phyloP scores from a whole-genome alignment of 805 yeast genomes.

The Hanseniaspora taiwanica region DNA sequence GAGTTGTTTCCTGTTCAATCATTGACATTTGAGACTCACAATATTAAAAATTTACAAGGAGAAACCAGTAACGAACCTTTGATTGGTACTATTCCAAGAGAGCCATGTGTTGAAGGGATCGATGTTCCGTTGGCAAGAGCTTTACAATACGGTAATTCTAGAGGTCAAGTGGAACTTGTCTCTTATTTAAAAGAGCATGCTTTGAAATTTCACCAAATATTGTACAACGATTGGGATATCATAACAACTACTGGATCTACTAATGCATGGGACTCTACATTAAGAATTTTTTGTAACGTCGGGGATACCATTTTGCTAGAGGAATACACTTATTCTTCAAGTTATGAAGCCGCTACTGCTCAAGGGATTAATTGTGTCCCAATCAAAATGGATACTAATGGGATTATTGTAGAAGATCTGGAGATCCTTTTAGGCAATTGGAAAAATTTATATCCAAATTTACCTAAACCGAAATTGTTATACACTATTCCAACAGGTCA shows the following conservation, averaged over 20 bases:
- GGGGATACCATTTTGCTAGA: slow-evolving; percentile 69
- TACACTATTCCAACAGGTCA: slow-evolving; percentile 89
- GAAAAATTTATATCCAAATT: slow-evolving; percentile 32
- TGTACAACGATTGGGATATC: slow-evolving; percentile 52
- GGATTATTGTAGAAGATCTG: slow-evolving; percentile 55
- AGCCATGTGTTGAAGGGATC: slow-evolving; percentile 15
- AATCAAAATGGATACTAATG: slow-evolving; percentile 57
- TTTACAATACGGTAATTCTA: slow-evolving; percentile 65
- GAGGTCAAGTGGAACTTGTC: slow-evolving; percentile 48
- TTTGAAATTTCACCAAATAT: slow-evolving; percentile 16
- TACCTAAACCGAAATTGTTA: slow-evolving; percentile 59
- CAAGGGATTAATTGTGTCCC: slow-evolving; percentile 51
- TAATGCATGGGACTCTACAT: slow-evolving; percentile 62
- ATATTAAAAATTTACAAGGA: slow-evolving; percentile 18
- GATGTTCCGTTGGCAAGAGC: slow-evolving; percentile 55
- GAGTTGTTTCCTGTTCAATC: slow-evolving; percentile 65
- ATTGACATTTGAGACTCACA: slow-evolving; percentile 31
- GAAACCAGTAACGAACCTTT: slow-evolving; percentile 4
- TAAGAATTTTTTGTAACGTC: slow-evolving; percentile 55
- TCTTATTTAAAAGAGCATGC: slow-evolving; percentile 49
- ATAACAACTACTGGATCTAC: slow-evolving; percentile 67
- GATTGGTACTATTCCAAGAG: slow-evolving; percentile 2
- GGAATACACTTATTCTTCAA: slow-evolving; percentile 64
- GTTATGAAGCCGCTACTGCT: slow-evolving; percentile 62
- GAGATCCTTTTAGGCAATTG: slow-evolving; percentile 45